Base-by-base conservation (phyloP, 371 early-diverging fungal species). In the Mucor piriformis region DNA sequence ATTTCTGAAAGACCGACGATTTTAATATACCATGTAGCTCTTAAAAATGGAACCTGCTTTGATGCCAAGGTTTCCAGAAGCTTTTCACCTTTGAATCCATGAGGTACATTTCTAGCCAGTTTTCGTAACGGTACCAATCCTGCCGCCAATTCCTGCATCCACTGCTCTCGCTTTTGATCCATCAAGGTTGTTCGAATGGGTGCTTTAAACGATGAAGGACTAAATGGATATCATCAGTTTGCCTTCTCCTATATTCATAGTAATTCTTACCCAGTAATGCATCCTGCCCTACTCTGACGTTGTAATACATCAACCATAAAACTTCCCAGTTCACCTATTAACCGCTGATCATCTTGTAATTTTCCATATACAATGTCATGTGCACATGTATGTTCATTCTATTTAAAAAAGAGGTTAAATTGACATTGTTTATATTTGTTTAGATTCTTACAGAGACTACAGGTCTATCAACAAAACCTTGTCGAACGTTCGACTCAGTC, bases 1-100 rank as follows among this genome's bases (percentile, higher is more conserved):
- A 86, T 84, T 66, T 87, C 87, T 21, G 76, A 75, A 18, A 82
- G 54, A 32, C 83, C 90, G 6, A 87, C 83, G 29, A 89, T 76
- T 54, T 89, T 86, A 33, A 90, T 87, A 50, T 83, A 88, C 92
- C 92, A 92, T 7, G 88, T 73, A 0, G 92, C 90, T n/a, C 91
- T 76, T 37, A 82, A 61, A 52, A 89, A 70, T 0, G 92, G 89
- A 3, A 92, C 88, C 29, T 77, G 81, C 21, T 82, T 74, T 37
- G 70, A 62, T 8, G 83, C 80, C 54, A 92, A 59, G 5, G 79
- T 61, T 15, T 89, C 90, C 15, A 90, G 53, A 29, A 92, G 57
- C 34, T 82, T 83, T 20, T 85, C 88, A 7, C 84, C 83, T 34
- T 89, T 88, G 67, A 86, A 81, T n/a, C 81, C 85, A 69, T 83